phyloP scores from a whole-genome alignment of 2,329 filamentous ascomycete genomes.

The Ophiostoma quercus region DNA sequence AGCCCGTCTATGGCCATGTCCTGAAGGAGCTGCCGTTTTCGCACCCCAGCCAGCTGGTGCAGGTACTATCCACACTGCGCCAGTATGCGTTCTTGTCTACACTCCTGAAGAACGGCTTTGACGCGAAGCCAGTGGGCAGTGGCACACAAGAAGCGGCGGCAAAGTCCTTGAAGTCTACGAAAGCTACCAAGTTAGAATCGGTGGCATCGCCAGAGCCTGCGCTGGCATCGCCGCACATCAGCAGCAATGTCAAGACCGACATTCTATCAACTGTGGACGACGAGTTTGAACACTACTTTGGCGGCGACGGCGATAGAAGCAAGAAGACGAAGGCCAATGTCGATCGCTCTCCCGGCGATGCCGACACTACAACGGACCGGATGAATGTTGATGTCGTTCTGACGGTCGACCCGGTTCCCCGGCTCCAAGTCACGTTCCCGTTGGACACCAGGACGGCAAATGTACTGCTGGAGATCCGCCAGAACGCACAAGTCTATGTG shows the following conservation, averaged over 20 bases:
- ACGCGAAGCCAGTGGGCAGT: background rate
- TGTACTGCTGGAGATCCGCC: constrained; percentile 53
- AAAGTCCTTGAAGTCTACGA: background rate
- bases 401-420: constrained; percentile 46
- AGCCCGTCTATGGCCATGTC: constrained; percentile 64
- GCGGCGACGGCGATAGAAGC: background rate
- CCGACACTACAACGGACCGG: constrained; percentile 2
- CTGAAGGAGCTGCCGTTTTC: constrained; percentile 67
- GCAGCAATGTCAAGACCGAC: constrained; percentile 10
- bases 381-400: constrained; percentile 50
- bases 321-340: too few species aligned
- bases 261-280: constrained; percentile 30
- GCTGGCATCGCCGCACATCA: background rate
- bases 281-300: constrained; percentile 30
- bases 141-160: background rate
- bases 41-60: constrained; percentile 70
- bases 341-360: constrained; percentile 9
- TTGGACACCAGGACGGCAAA: constrained; percentile 45
- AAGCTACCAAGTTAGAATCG: background rate
- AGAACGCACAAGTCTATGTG: constrained; percentile 55
- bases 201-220: background rate
- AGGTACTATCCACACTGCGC: constrained; percentile 66
- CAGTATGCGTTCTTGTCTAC: constrained; percentile 69
- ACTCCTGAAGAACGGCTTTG: constrained; percentile 58
- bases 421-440: constrained; percentile 51